These are phyloP conservation scores for Colletotrichum kahawae DNA, from an alignment of 2,329 filamentous ascomycete genomes.

Conservation along the genomic window DNA sequence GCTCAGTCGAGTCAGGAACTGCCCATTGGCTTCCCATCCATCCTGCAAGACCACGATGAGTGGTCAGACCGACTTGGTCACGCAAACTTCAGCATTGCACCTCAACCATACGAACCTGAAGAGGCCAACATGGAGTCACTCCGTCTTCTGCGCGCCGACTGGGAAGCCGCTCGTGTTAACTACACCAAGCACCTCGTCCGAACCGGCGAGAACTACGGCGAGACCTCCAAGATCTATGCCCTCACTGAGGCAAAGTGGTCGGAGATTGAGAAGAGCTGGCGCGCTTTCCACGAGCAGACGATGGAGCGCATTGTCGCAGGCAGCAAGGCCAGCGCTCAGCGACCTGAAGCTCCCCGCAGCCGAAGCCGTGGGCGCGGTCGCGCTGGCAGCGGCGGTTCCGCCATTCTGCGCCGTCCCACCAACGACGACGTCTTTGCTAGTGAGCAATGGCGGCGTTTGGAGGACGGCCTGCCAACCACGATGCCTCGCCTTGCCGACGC, in stretches of 20 bases:
- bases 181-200: constrained; percentile 89
- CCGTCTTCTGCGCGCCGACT: constrained; percentile 74
- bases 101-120: constrained; percentile 78
- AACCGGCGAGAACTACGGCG: constrained; percentile 88
- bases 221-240: constrained; percentile 86
- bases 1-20: constrained; percentile 41
- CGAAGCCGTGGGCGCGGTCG: constrained; percentile 44
- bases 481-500: constrained; percentile 74
- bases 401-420: constrained; percentile 33
- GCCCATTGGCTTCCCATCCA: constrained; percentile 63
- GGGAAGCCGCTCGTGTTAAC: constrained; percentile 83
- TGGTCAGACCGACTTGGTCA: constrained; percentile 90
- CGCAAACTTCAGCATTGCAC: constrained; percentile 89
- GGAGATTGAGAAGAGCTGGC: constrained; percentile 78
- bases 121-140: constrained; percentile 61
- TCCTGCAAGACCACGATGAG: constrained; percentile 74
- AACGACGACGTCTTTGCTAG: constrained; percentile 45
- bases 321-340: constrained; percentile 35
- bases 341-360: constrained; percentile 36
- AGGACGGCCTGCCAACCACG: constrained; percentile 64
- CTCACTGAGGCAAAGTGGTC: constrained; percentile 91
- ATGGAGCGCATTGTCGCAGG: constrained; percentile 54
- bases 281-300: constrained; percentile 69
- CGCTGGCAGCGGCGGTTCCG: constrained; percentile 45
- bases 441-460: constrained; percentile 50